A percentile compares a stretch with the other conserved stretches of the same genome.
phyloP scores from a whole-genome alignment of 768 basidiomycete species.

The Pleurotus giganteus region DNA sequence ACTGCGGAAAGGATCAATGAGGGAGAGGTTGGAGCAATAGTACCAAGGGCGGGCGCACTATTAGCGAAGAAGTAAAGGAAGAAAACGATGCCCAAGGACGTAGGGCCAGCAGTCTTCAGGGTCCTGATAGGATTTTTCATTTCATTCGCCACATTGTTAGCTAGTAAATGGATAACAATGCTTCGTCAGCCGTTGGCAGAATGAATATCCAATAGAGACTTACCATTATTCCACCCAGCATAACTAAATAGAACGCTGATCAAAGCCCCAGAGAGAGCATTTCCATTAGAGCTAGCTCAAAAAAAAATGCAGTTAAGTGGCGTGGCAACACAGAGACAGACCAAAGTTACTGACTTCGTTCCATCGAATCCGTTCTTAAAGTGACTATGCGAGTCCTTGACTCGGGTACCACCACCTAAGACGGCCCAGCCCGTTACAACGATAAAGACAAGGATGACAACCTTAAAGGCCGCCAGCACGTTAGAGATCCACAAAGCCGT shows the following conservation, averaged over 20 bases:
- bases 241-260: conserved; percentile 39
- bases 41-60: conserved; percentile 10
- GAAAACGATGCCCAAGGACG: conserved; percentile 45
- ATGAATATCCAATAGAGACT: conserved; percentile 26
- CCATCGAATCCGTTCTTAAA: conserved; percentile 58
- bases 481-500: conserved; percentile 11
- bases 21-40: background rate
- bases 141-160: conserved; percentile 47
- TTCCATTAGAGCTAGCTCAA: conserved; percentile 30
- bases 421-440: conserved; percentile 60
- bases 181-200: too few relatives aligned
- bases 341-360: conserved; percentile 31
- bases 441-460: conserved; percentile 44
- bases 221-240: conserved; percentile 32
- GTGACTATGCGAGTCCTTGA: conserved; percentile 56
- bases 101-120: conserved; percentile 40
- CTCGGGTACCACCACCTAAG: conserved; percentile 52
- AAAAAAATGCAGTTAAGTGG: background rate
- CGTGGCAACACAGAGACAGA: background rate
- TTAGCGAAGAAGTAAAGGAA: conserved; percentile 48
- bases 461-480: conserved; percentile 44
- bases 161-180: conserved; percentile 15
- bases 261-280: conserved; percentile 38
- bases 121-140: conserved; percentile 43
- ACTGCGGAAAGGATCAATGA: background rate